Percentiles rank a stretch among this genome's conserved stretches.
phyloP scores from a whole-genome alignment of 1,139 yeast species.

The Hanseniaspora uvarum region DNA sequence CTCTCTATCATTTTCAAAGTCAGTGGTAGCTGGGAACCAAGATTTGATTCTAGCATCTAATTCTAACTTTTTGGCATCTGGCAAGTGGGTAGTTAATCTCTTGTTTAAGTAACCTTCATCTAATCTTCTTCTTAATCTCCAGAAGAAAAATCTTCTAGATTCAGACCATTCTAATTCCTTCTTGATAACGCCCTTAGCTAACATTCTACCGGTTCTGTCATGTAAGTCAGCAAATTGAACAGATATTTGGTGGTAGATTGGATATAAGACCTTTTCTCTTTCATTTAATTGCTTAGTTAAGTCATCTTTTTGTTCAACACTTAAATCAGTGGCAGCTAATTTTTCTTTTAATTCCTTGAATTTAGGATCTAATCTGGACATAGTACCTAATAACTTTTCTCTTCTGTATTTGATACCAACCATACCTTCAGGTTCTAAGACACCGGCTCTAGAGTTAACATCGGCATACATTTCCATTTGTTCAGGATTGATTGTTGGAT shows the following conservation, averaged over 20 bases:
- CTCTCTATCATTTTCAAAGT: conserved; percentile 61
- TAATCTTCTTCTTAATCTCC: conserved; percentile 95
- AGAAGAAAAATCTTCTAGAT: conserved; percentile 93
- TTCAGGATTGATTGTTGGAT: conserved; percentile 90
- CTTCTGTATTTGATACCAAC: conserved; percentile 96
- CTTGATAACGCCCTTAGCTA: conserved; percentile 83
- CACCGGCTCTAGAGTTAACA: conserved; percentile 94
- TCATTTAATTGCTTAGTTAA: conserved; percentile 57
- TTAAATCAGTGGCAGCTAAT: conserved; percentile 43
- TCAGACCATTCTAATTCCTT: conserved; percentile 77
- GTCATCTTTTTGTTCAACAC: conserved; percentile 56
- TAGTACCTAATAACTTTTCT: conserved; percentile 77
- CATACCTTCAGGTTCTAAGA: conserved; percentile 97
- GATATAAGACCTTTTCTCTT: conserved; percentile 72
- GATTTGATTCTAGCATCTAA: conserved; percentile 78
- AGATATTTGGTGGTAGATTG: conserved; percentile 83
- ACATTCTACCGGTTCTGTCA: conserved; percentile 95
- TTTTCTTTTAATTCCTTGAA: conserved; percentile 59
- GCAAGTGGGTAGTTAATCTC: conserved; percentile 57
- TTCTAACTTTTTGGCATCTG: conserved; percentile 60
- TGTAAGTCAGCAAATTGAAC: conserved; percentile 96
- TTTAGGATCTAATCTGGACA: conserved; percentile 74
- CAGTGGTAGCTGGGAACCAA: conserved; percentile 69
- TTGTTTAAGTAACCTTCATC: conserved; percentile 81
- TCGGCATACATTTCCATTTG: conserved; percentile 99